Evolutionary conservation across 306 rosid genomes (phyloP).

Genomic region (Vicia sativa): DNA sequence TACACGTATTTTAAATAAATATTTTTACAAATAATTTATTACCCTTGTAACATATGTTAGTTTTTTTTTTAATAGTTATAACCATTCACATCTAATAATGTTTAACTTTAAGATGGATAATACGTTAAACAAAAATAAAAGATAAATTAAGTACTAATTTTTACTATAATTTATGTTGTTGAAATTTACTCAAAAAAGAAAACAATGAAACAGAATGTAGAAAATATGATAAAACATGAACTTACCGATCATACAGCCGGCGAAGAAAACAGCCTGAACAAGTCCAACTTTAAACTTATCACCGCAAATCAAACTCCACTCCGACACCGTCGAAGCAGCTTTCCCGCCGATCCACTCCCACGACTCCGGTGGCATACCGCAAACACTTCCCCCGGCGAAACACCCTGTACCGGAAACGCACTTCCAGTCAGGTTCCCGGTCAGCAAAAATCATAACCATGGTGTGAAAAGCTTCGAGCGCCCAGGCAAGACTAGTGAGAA

Average conservation of each 20-base stretch:
- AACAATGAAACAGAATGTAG: background rate
- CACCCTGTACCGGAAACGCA: conserved; percentile 47
- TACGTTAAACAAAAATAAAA: too few species aligned
- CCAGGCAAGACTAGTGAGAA: conserved; percentile 85
- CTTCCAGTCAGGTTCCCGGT: conserved; percentile 67
- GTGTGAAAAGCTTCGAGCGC: conserved; percentile 90
- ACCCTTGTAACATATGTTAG: too few species aligned
- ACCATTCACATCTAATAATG: too few species aligned
- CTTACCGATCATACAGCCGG: conserved; percentile 96
- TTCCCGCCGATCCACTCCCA: conserved; percentile 74
- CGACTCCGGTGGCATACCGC: conserved; percentile 40
- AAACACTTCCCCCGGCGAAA: conserved; percentile 6
- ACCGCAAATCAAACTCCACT: conserved; percentile 79
- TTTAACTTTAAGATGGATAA: too few species aligned
- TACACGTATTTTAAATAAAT: too few species aligned
- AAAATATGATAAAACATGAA: conserved; percentile 4
- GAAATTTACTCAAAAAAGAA: too few species aligned
- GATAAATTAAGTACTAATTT: too few species aligned
- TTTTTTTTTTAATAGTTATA: too few species aligned
- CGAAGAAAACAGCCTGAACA: conserved; percentile 85
- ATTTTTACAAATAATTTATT: too few species aligned
- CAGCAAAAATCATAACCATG: conserved; percentile 94
- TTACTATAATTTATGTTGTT: too few species aligned
- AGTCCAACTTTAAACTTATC: conserved; percentile 81
- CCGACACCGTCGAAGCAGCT: conserved; percentile 55